These are phyloP conservation scores for Agrocybe pediades DNA, from an alignment of 768 basidiomycete species.

Conservation along the genomic window DNA sequence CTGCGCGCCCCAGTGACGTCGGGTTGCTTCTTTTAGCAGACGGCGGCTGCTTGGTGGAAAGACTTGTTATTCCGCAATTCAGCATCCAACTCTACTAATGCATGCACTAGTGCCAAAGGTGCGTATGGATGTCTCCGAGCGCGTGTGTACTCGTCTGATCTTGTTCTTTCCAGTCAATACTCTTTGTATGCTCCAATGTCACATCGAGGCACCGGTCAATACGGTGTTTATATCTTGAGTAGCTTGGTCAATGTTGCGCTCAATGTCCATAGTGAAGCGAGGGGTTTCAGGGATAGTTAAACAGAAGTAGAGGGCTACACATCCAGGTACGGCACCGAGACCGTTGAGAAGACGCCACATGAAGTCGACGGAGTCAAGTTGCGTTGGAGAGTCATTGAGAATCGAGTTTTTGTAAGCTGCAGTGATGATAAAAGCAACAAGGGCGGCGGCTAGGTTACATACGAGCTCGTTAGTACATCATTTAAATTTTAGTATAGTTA, in stretches of 20 bases:
- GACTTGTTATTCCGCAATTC: too few relatives aligned
- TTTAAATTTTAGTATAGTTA: background rate
- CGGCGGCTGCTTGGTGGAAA: too few relatives aligned
- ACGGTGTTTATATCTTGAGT: constrained; percentile 72
- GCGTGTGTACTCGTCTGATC: too few relatives aligned
- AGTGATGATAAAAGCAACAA: constrained; percentile 66
- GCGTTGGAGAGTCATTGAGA: constrained; percentile 38
- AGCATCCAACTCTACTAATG: too few relatives aligned
- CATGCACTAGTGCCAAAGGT: too few relatives aligned
- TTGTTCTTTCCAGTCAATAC: too few relatives aligned
- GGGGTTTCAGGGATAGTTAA: constrained; percentile 92
- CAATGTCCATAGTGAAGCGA: constrained; percentile 90
- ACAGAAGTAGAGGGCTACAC: constrained; percentile 87
- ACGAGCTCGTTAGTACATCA: background rate
- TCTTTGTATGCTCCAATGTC: too few relatives aligned
- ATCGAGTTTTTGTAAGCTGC: constrained; percentile 67
- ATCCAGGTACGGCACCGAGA: constrained; percentile 81
- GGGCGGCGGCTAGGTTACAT: constrained; percentile 49
- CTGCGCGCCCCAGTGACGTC: too few relatives aligned
- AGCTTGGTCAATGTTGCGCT: constrained; percentile 80
- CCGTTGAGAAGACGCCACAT: constrained; percentile 90
- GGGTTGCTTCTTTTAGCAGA: too few relatives aligned
- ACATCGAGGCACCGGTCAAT: constrained; percentile 51
- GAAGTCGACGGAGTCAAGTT: constrained; percentile 61
- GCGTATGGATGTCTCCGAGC: too few relatives aligned